Percentiles rank a stretch among this genome's conserved stretches.
Evolutionary conservation across 768 basidiomycete species (phyloP).

Genomic region (Omphalotus guepiniiformis): DNA sequence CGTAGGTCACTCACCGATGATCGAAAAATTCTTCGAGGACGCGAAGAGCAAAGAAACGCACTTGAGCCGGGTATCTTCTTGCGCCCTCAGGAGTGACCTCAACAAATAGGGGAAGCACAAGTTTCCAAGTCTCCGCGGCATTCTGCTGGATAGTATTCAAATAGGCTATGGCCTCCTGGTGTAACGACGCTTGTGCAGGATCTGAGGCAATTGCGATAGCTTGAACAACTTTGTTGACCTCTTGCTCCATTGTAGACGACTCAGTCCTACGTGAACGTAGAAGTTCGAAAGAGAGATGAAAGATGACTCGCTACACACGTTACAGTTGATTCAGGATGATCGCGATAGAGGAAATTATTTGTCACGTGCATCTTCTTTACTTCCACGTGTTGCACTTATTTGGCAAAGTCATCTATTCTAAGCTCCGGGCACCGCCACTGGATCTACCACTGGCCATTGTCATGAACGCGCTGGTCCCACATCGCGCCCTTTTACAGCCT

Average conservation of each 20-base stretch:
- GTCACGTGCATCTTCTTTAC: too few species aligned
- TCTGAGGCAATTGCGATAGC: constrained; percentile 89
- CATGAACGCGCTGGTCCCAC: too few species aligned
- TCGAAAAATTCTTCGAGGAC: constrained; percentile 82
- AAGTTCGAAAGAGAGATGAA: neutral
- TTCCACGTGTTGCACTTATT: too few species aligned
- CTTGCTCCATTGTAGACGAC: constrained; percentile 57
- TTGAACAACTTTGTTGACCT: constrained; percentile 72
- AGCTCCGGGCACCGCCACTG: too few species aligned
- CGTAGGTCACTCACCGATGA: constrained; percentile 55
- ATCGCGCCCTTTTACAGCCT: too few species aligned
- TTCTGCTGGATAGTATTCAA: constrained; percentile 75
- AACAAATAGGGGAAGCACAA: constrained; percentile 73
- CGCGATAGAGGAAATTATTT: too few species aligned
- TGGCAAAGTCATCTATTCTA: too few species aligned
- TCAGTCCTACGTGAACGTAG: neutral
- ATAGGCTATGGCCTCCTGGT: constrained; percentile 85
- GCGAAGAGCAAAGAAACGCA: constrained; percentile 75
- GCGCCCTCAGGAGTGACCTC: constrained; percentile 55
- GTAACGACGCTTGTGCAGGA: constrained; percentile 62
- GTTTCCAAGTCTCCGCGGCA: constrained; percentile 71
- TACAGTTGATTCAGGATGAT: too few species aligned
- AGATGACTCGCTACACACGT: constrained; percentile 8
- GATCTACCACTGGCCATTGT: too few species aligned
- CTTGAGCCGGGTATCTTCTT: constrained; percentile 66